These are phyloP conservation scores for Wickerhamomyces sp. DNA, from an alignment of 1,139 yeast genomes.

Conservation along the genomic window DNA sequence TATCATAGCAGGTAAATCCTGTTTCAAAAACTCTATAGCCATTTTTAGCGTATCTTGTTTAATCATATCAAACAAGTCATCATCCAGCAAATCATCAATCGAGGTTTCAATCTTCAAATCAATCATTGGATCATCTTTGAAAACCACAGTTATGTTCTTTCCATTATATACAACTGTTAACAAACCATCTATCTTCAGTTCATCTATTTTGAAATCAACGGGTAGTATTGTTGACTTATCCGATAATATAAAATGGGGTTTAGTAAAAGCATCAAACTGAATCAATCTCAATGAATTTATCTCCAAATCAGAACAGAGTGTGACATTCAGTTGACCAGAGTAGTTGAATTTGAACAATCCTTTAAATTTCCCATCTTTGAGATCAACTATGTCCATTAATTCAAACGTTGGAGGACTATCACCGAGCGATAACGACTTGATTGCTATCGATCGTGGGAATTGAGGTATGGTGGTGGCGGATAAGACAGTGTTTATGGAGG, in stretches of 20 bases:
- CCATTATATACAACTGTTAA: constrained; percentile 21
- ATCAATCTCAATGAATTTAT: constrained; percentile 20
- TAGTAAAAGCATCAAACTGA: constrained; percentile 21
- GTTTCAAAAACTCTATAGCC: constrained; percentile 16
- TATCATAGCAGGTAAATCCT: constrained; percentile 20
- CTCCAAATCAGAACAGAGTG: constrained; percentile 18
- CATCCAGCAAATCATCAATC: constrained; percentile 23
- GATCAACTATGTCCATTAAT: constrained; percentile 19
- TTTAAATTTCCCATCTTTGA: constrained; percentile 14
- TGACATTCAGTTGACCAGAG: constrained; percentile 15
- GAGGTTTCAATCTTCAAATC: constrained; percentile 20
- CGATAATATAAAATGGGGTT: constrained; percentile 19
- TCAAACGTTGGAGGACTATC: constrained; percentile 15
- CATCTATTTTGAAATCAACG: constrained; percentile 17
- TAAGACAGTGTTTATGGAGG: constrained; percentile 13
- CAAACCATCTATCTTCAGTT: constrained; percentile 16
- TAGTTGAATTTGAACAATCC: constrained; percentile 21
- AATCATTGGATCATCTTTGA: constrained; percentile 20
- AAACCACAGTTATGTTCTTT: constrained; percentile 19
- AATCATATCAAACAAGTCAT: constrained; percentile 16
- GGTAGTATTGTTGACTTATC: constrained; percentile 22
- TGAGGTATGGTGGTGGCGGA: constrained; percentile 9
- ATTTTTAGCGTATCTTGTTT: constrained; percentile 16
- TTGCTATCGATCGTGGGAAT: constrained; percentile 15
- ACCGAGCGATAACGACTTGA: constrained; percentile 15